Evolutionary conservation across 192 early-diverging fungal species (phyloP), one percentile per base, ranked within the genome.

Genomic region (Rhizophagus prolifer): DNA sequence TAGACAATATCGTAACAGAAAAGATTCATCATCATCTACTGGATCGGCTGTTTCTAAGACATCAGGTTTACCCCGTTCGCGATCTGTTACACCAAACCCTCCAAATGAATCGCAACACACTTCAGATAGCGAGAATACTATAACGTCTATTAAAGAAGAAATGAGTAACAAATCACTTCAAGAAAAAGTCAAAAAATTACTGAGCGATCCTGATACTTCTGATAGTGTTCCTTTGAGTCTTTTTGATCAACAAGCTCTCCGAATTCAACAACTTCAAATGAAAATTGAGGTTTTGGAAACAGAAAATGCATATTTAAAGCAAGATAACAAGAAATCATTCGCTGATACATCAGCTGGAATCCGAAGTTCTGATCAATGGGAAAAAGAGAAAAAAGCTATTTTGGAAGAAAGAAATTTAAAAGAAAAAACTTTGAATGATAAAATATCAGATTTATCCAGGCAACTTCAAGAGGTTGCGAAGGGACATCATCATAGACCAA

Each of bases 231-330:
- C 80, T 2, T 25, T 65, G 0, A 74, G 74, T 26, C 38, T 54
- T 9, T 60, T 72, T 21, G 80, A 83, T 54, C 78, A 80, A 28
- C 72, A 79, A n/a, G 78, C 80, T 6, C 74, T 83, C 28, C 81
- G 81, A 5, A 62, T 90, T n/a, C 88, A 91, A 59, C 88, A 91
- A 66, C 80, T 92, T 25, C 86, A 87, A 60, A 73, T 90, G 41
- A 85, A 90, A 23, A 84, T 92, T 46, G 91, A 92, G 34, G 86
- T 90, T 62, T 84, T 92, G 9, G 88, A 92, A 69, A 90, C 91
- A 0, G 91, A 94, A 74, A 94, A 94, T 71, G 86, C 86, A 44
- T 81, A 89, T 28, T 81, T 94, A 44, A 90, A 91, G 44, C 80
- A 91, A 0, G 88, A 92, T 72, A 87, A 89, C 62, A 85, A 84